These are phyloP conservation scores for Pneumocystis carinii DNA, from an alignment of 1,139 yeast species.

Conservation along the genomic window DNA sequence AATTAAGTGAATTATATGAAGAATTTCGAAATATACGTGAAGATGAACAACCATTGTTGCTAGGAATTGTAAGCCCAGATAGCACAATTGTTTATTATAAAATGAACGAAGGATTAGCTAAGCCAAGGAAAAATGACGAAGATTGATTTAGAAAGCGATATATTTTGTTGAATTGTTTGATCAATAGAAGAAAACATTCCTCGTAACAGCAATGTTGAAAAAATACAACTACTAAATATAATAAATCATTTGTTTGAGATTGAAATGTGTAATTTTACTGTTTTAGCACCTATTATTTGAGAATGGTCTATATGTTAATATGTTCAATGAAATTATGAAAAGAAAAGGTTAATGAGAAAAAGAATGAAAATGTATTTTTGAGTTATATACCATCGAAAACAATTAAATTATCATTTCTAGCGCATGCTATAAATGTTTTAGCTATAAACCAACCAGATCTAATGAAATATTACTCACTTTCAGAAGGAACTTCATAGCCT, in stretches of 20 bases:
- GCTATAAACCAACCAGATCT: neutral
- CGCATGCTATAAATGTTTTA: neutral
- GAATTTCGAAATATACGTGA: neutral
- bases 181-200: no score
- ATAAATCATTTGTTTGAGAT: no score
- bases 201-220: no score
- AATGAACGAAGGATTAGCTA: constrained; percentile 4
- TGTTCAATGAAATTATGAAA: no score
- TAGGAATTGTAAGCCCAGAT: constrained; percentile 9
- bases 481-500: constrained; percentile 8
- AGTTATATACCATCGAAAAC: neutral
- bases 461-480: constrained; percentile 6
- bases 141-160: neutral
- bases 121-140: constrained; percentile 5
- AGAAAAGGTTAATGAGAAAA: no score
- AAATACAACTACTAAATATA: no score
- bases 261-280: no score
- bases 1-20: constrained; percentile 1
- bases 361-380: neutral
- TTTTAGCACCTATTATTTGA: no score
- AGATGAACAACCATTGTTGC: neutral
- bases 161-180: no score
- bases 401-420: neutral
- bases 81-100: constrained; percentile 11
- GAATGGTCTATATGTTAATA: no score